Conservation (phyloP, 805 yeast genomes). For the Ogataea neopini region DNA sequence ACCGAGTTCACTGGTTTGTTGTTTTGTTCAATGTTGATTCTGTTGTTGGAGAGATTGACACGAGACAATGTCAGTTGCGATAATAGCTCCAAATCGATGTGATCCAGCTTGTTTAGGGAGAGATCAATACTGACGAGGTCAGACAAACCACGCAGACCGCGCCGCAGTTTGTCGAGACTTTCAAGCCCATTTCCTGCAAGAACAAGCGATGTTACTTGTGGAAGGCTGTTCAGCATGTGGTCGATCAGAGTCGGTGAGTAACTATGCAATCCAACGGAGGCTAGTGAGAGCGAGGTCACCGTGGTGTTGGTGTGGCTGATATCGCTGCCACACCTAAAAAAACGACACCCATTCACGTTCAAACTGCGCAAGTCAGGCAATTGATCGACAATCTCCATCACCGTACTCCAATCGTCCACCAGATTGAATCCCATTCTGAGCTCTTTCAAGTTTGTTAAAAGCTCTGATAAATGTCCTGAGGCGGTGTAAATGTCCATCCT, state of each 20-base stretch:
- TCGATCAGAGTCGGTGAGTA: not conserved
- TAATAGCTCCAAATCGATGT: slow-evolving; percentile 22
- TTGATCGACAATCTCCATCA: slow-evolving; percentile 39
- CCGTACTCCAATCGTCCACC: slow-evolving; percentile 40
- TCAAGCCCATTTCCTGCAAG: slow-evolving; percentile 27
- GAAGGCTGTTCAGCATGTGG: slow-evolving; percentile 12
- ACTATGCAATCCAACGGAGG: slow-evolving; percentile 15
- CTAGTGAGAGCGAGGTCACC: slow-evolving; percentile 24
- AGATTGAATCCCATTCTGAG: slow-evolving; percentile 67
- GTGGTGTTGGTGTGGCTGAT: slow-evolving; percentile 1
- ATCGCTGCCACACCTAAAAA: no score
- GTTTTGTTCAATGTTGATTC: slow-evolving; percentile 30
- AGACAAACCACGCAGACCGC: slow-evolving; percentile 1
- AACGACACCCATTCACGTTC: slow-evolving; percentile 56
- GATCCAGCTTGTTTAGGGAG: slow-evolving; percentile 44
- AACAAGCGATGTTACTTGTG: slow-evolving; percentile 31
- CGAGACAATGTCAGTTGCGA: slow-evolving; percentile 24
- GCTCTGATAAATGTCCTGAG: slow-evolving; percentile 8
- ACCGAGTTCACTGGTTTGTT: slow-evolving; percentile 14
- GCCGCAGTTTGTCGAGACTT: slow-evolving; percentile 20
- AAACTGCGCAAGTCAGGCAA: slow-evolving; percentile 43
- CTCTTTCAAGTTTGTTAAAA: slow-evolving; percentile 29
- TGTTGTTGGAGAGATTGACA: slow-evolving; percentile 39
- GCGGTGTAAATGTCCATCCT: slow-evolving; percentile 37
- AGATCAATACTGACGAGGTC: slow-evolving; percentile 16